Base-by-base conservation (phyloP, 148 eudicot genomes). In the Rhododendron williamsianum region DNA sequence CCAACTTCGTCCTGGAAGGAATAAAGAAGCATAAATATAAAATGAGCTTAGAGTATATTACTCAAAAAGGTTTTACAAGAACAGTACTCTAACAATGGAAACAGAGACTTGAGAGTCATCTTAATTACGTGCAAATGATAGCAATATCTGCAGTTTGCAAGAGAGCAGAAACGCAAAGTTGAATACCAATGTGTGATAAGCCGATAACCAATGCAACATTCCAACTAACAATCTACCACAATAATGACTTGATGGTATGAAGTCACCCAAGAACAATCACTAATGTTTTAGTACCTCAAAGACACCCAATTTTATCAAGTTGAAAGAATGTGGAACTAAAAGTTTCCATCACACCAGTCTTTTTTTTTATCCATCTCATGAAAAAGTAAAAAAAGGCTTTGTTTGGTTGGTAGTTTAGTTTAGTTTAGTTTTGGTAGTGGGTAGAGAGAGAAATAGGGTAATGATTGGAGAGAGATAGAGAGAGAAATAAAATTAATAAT, bases 1-100 rank as follows among this genome's bases (percentile, higher is more conserved):
- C 98, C 98, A 96, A 89, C 98, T 86, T 74, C 96, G 87, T 51
- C 98, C 98, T 94, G 87, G 69, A 80, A 76, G 27, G 49, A 27
- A 71, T 27, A 82, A 49, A 74, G 63, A 56, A 18, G 41, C 60
- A 82, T 25, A 41, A 81, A 9, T 80, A 25, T 13, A 43, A 77
- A n/a, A 56, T n/a, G 36, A 46, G 60, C 38, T 2, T 23, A 48
- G 35, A 80, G 4, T 49, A 52, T 41, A 48, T 12, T 49, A 51
- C 6, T 48, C 11, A 21, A 81, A 81, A 81, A 18, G 48, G 72
- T 35, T 38, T 81, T 60, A 12, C 16, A 23, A 81, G 33, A 10
- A 23, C 46, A 38, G 11, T 10, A 33, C 48, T 54, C 27, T 52
- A n/a, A 30, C 11, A 80, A 51, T 18, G 51, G 23, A 76, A 49